These are phyloP conservation scores for Haplographium delicatum DNA, from an alignment of 495 filamentous ascomycete genomes.

Conservation along the genomic window DNA sequence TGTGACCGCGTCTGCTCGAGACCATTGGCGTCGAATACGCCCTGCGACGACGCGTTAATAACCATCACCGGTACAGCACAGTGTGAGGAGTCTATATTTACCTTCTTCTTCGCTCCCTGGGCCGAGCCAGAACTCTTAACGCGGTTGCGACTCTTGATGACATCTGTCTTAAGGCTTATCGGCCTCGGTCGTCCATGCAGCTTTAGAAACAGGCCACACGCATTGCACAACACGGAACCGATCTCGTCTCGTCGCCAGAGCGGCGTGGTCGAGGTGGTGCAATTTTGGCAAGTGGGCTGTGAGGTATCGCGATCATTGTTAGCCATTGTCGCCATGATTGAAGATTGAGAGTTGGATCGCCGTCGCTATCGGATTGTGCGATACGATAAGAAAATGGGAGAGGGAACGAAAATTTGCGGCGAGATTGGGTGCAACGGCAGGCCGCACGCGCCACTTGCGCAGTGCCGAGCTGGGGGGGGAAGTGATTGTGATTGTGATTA, in stretches of 20 bases:
- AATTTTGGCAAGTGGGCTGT: conserved; percentile 98
- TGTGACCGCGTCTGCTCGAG: conserved; percentile 53
- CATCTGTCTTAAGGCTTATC: conserved; percentile 96
- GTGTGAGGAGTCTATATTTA: conserved; percentile 32
- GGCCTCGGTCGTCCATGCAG: conserved; percentile 89
- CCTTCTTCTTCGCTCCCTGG: conserved; percentile 85
- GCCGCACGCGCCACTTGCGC: conserved; percentile 26
- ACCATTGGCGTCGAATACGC: conserved; percentile 53
- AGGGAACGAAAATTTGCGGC: neutral
- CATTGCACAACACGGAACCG: conserved; percentile 98
- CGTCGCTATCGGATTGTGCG: conserved; percentile 18
- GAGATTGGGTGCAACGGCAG: conserved; percentile 18
- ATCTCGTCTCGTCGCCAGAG: conserved; percentile 96
- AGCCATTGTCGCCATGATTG: conserved; percentile 55
- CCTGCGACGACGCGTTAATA: conserved; percentile 27
- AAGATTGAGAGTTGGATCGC: conserved; percentile 35
- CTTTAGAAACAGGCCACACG: conserved; percentile 95
- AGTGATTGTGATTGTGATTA: neutral
- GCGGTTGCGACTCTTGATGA: conserved; percentile 98
- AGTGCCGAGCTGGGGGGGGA: neutral
- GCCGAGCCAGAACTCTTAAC: conserved; percentile 80
- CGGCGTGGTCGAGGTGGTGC: conserved; percentile 89
- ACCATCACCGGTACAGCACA: neutral
- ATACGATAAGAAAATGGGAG: conserved; percentile 38
- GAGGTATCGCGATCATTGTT: conserved; percentile 52